A percentile compares a stretch with the other conserved stretches of the same genome.
phyloP scores from a whole-genome alignment of 2,329 filamentous ascomycete genomes.

The Blumeria graminis region DNA sequence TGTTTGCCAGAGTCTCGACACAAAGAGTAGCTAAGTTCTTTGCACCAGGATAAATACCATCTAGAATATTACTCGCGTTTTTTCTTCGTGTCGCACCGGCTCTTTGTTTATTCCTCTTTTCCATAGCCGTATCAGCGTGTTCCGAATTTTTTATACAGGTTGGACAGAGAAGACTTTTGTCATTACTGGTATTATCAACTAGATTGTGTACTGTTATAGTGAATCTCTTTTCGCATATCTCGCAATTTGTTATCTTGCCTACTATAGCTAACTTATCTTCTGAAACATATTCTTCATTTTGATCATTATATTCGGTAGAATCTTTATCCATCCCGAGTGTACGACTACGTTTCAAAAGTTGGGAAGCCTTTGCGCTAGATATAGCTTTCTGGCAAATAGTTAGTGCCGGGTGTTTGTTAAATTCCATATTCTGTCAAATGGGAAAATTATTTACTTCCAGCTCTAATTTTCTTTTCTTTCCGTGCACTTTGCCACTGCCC shows the following conservation, averaged over 20 bases:
- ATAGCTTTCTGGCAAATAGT: conserved; percentile 21
- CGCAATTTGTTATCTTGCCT: conserved; percentile 76
- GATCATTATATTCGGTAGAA: conserved; percentile 13
- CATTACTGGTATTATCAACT: conserved; percentile 34
- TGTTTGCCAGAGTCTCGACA: conserved; percentile 35
- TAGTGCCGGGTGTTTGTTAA: not conserved
- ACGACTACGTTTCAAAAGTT: conserved; percentile 25
- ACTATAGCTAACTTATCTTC: conserved; percentile 19
- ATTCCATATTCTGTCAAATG: not conserved
- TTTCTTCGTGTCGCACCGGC: conserved; percentile 40
- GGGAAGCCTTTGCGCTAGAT: conserved; percentile 37
- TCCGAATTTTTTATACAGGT: conserved; percentile 55
- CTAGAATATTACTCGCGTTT: conserved; percentile 61
- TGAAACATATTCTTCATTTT: conserved; percentile 15
- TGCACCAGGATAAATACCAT: conserved; percentile 42
- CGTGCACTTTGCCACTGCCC: conserved; percentile 12
- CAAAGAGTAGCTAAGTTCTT: conserved; percentile 43
- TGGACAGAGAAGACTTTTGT: conserved; percentile 58
- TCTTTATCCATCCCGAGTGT: not conserved
- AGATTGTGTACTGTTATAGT: conserved; percentile 81
- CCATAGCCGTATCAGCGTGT: conserved; percentile 17
- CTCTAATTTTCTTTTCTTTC: conserved; percentile 19
- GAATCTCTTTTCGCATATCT: conserved; percentile 64
- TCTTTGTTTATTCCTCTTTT: conserved; percentile 35
- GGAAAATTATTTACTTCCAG: conserved; percentile 5